Conservation (phyloP, 306 rosid genomes). For the Prunus padus region DNA sequence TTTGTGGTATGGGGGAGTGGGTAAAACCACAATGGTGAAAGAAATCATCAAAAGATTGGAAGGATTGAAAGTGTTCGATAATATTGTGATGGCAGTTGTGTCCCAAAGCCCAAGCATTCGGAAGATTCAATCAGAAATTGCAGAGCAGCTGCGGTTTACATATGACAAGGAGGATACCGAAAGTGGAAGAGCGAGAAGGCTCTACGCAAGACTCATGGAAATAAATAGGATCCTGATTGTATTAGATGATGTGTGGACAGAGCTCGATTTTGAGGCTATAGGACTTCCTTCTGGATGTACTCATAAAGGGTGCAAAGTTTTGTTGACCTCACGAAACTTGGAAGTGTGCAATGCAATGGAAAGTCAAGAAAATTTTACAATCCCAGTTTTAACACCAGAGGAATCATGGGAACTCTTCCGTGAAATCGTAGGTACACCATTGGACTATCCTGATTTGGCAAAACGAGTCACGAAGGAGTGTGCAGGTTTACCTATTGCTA, state of each 20-base stretch:
- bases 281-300: slow-evolving; percentile 21
- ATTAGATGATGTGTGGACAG: slow-evolving; percentile 35
- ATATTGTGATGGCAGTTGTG: neutral
- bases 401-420: slow-evolving; percentile 32
- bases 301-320: slow-evolving; percentile 26
- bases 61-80: neutral
- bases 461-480: slow-evolving; percentile 27
- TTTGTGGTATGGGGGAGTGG: neutral
- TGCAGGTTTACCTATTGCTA: slow-evolving; percentile 39
- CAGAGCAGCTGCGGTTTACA: neutral
- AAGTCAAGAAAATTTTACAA: neutral
- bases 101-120: neutral
- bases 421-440: neutral
- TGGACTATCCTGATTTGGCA: neutral
- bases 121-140: neutral
- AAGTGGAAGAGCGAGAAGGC: neutral
- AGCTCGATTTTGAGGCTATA: slow-evolving; percentile 16
- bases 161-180: neutral
- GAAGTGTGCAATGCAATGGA: slow-evolving; percentile 17
- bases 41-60: neutral
- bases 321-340: slow-evolving; percentile 33
- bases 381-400: neutral
- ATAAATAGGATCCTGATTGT: slow-evolving; percentile 9
- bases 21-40: slow-evolving; percentile 20
- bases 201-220: neutral